A percentile compares a stretch with the other conserved stretches of the same genome.
phyloP scores from a whole-genome alignment of 208 protist species.

The Sergeia podlipaevii region DNA sequence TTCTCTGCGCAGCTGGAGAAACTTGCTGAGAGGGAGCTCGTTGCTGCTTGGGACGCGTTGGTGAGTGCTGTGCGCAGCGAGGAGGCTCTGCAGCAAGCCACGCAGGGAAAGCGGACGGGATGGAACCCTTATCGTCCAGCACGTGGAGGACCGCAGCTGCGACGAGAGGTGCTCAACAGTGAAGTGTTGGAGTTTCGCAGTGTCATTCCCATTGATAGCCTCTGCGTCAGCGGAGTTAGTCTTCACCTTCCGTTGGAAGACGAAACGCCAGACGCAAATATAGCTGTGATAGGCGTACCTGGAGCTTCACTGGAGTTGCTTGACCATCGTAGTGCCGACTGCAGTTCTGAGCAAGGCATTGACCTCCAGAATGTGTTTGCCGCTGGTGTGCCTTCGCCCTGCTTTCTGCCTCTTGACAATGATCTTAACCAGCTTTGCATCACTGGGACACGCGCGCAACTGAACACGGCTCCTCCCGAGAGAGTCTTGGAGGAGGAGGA shows the following conservation, averaged over 20 bases:
- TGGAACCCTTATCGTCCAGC: conserved; percentile 84
- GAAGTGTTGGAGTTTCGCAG: conserved; percentile 61
- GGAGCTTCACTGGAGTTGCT: no score
- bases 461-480: no score
- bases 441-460: no score
- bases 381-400: no score
- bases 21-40: conserved; percentile 37
- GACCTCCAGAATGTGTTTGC: no score
- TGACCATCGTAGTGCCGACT: no score
- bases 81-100: conserved; percentile 28
- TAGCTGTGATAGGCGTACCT: no score
- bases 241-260: conserved; percentile 1
- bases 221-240: conserved; percentile 35
- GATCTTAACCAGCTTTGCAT: no score
- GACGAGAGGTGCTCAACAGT: conserved; percentile 62
- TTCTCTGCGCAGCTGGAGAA: conserved; percentile 40
- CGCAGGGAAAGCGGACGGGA: conserved; percentile 23
- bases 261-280: no score
- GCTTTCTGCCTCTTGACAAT: no score
- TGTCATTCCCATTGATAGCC: conserved; percentile 31
- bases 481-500: no score
- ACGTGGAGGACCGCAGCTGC: conserved; percentile 36
- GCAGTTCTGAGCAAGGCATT: no score
- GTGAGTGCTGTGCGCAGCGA: conserved; percentile 40
- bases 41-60: conserved; percentile 33